Conservation (phyloP, 257 asterid species). For the Rauvolfia tetraphylla region DNA sequence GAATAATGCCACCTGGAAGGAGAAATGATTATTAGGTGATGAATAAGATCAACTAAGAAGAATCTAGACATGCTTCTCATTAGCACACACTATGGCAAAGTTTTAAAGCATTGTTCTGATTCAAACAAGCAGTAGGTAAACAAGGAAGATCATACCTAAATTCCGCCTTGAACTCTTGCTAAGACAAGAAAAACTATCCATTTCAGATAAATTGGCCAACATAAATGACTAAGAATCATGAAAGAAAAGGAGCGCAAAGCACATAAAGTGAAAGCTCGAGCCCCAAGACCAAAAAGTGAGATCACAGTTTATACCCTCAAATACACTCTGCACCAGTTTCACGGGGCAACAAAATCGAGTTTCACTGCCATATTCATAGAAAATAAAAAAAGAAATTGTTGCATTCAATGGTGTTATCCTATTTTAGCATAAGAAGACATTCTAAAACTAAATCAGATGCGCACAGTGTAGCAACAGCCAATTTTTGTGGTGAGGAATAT, state of each 20-base stretch:
- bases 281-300: neutral
- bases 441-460: neutral
- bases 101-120: neutral
- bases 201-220: neutral
- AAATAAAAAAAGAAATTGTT: neutral
- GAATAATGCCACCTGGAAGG: conserved; percentile 69
- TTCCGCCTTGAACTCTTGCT: neutral
- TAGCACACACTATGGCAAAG: neutral
- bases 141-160: neutral
- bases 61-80: neutral
- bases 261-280: neutral
- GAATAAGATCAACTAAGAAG: conserved; percentile 2
- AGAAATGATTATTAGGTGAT: conserved; percentile 15
- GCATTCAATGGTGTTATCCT: neutral
- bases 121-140: neutral
- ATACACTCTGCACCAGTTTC: neutral
- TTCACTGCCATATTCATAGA: neutral
- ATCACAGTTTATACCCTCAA: neutral
- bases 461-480: neutral
- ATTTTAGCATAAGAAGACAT: neutral
- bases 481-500: neutral
- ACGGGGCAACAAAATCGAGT: neutral
- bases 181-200: neutral
- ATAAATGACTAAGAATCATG: neutral
- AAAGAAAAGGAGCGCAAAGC: no score